A percentile compares a stretch with the other conserved stretches of the same genome.
phyloP scores from a whole-genome alignment of 768 basidiomycete species.

The Mycena latifolia region DNA sequence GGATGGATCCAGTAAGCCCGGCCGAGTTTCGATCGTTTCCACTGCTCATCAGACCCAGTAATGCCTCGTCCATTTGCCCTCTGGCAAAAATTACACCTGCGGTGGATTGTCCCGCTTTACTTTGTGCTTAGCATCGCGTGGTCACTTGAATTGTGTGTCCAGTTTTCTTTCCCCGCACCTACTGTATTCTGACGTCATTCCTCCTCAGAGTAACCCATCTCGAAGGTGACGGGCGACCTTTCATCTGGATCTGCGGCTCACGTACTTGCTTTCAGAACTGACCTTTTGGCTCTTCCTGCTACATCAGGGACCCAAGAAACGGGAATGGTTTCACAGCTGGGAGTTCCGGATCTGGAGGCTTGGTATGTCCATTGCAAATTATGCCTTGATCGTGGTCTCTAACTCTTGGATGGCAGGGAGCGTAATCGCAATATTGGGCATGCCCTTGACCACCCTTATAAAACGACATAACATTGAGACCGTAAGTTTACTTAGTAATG shows the following conservation, averaged over 20 bases:
- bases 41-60: conserved; percentile 51
- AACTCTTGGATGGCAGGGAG: conserved; percentile 61
- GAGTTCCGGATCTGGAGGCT: conserved; percentile 82
- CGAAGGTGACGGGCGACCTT: conserved; percentile 64
- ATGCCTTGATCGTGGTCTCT: conserved; percentile 18
- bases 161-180: neutral
- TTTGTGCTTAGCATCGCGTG: conserved; percentile 81
- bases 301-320: conserved; percentile 77
- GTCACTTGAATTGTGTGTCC: conserved; percentile 80
- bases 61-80: conserved; percentile 66
- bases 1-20: conserved; percentile 47
- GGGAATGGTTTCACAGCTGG: conserved; percentile 85
- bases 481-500: conserved; percentile 51
- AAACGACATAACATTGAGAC: conserved; percentile 69
- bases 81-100: conserved; percentile 60
- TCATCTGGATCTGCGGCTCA: conserved; percentile 2
- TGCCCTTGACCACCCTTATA: conserved; percentile 78
- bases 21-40: conserved; percentile 30
- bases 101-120: conserved; percentile 76
- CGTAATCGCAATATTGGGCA: conserved; percentile 70
- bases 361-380: conserved; percentile 55
- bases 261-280: conserved; percentile 61
- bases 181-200: conserved; percentile 8
- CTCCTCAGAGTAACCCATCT: conserved; percentile 79
- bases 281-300: conserved; percentile 88